Conservation (phyloP, 495 filamentous ascomycete species). For the Mycothermus thermophilus region DNA sequence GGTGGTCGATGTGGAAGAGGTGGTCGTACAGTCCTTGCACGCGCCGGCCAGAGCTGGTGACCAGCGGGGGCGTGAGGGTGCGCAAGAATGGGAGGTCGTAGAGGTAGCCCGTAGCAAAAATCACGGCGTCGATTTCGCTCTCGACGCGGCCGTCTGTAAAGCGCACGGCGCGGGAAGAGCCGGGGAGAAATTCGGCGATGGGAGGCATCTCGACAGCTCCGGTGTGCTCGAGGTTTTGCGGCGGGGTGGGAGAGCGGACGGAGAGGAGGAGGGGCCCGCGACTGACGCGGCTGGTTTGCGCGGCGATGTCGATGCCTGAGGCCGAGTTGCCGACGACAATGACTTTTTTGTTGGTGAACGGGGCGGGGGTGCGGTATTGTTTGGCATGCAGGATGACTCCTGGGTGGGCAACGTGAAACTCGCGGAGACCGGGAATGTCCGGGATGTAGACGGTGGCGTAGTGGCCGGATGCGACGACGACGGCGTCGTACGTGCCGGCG, state of each 20-base stretch:
- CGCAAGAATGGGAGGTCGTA: conserved; percentile 58
- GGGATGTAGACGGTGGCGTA: conserved; percentile 63
- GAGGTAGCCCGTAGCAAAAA: conserved; percentile 67
- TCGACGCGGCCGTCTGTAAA: conserved; percentile 35
- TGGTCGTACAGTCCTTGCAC: conserved; percentile 60
- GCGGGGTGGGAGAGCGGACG: conserved; percentile 22
- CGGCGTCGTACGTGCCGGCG: conserved; percentile 54
- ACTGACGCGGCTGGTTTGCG: conserved; percentile 48
- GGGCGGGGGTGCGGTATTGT: conserved; percentile 48
- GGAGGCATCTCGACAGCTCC: conserved; percentile 25
- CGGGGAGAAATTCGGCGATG: conserved; percentile 29
- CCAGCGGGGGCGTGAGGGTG: conserved; percentile 33
- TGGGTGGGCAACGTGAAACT: conserved; percentile 46
- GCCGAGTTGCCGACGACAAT: conserved; percentile 67
- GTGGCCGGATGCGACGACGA: conserved; percentile 76
- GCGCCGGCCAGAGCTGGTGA: conserved; percentile 55
- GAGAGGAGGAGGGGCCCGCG: conserved; percentile 29
- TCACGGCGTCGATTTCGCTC: conserved; percentile 45
- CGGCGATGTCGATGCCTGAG: conserved; percentile 67
- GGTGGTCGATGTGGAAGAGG: conserved; percentile 58
- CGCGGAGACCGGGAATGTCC: conserved; percentile 22
- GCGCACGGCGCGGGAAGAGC: conserved; percentile 21
- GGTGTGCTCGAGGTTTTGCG: conserved; percentile 16
- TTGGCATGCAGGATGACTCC: conserved; percentile 68
- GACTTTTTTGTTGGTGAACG: conserved; percentile 39